Evolutionary conservation across 257 asterid species (phyloP).

Genomic region (Fraxinus americana): DNA sequence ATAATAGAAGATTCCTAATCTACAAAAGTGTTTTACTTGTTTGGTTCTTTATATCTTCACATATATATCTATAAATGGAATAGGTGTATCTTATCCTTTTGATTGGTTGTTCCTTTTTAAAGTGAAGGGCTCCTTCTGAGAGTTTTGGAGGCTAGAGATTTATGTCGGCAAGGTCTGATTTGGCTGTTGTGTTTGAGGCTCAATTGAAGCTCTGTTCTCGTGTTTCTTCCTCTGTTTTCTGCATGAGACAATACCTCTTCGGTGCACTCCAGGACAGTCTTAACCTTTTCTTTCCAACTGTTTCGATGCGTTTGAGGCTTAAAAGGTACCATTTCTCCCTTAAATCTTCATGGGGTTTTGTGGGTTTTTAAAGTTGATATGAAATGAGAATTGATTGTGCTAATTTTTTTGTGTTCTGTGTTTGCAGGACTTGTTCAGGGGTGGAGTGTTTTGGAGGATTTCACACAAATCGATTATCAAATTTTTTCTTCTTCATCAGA

Average conservation of each 20-base stretch:
- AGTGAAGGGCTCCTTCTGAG: neutral
- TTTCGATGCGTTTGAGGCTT: constrained; percentile 99
- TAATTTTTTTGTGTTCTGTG: constrained; percentile 1
- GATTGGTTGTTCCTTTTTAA: neutral
- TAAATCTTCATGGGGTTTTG: constrained; percentile 33
- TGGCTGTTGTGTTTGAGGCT: constrained; percentile 39
- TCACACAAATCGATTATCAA: constrained; percentile 69
- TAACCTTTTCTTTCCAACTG: constrained; percentile 47
- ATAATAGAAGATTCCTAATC: too few relatives aligned
- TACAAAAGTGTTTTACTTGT: neutral
- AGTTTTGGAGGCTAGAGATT: constrained; percentile 23
- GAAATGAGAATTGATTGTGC: constrained; percentile 24
- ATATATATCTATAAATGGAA: constrained; percentile 15
- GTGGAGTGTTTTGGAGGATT: constrained; percentile 85
- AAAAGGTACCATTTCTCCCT: constrained; percentile 52
- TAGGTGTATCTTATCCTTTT: constrained; percentile 28
- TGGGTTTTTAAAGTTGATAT: constrained; percentile 36
- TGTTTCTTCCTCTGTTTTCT: constrained; percentile 23
- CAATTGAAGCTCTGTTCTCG: constrained; percentile 35
- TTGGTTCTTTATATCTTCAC: neutral
- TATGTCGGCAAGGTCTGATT: constrained; percentile 52
- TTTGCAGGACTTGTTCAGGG: constrained; percentile 96
- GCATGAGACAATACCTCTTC: constrained; percentile 56
- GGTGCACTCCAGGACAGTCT: constrained; percentile 54
- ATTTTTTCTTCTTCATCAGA: constrained; percentile 58